These are phyloP conservation scores for Pythium sp. DNA, from an alignment of 352 stramenopile species.

Conservation along the genomic window DNA sequence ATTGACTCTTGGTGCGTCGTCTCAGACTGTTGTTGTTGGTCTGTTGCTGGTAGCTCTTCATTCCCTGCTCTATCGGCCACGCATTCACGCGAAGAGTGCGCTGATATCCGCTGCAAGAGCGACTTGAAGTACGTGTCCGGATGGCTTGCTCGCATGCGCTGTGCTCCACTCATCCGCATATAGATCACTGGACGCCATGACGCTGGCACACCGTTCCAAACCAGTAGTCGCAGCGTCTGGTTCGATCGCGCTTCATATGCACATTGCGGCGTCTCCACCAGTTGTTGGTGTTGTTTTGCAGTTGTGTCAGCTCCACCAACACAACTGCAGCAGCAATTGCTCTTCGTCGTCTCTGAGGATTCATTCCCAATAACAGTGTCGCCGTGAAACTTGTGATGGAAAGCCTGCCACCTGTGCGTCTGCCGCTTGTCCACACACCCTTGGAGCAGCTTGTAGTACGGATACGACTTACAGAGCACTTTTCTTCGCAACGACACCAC, in stretches of 20 bases:
- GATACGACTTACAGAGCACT: slow-evolving; percentile 26
- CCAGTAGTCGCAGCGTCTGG: slow-evolving; percentile 24
- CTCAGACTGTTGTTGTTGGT: slow-evolving; percentile 3
- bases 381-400: slow-evolving; percentile 9
- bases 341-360: background rate
- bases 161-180: slow-evolving; percentile 41
- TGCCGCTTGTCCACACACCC: slow-evolving; percentile 41
- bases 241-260: slow-evolving; percentile 10
- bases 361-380: background rate
- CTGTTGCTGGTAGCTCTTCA: background rate
- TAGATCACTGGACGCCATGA: slow-evolving; percentile 41
- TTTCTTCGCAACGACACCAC: slow-evolving; percentile 14
- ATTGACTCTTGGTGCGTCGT: background rate
- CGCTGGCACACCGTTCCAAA: slow-evolving; percentile 54
- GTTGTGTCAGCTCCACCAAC: background rate
- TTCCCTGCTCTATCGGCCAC: background rate
- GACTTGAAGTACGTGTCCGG: slow-evolving; percentile 33
- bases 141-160: slow-evolving; percentile 18
- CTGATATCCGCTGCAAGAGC: slow-evolving; percentile 19
- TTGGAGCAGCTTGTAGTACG: slow-evolving; percentile 49
- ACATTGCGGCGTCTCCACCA: background rate
- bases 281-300: background rate
- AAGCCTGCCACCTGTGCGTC: slow-evolving; percentile 28
- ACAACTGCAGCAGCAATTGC: background rate
- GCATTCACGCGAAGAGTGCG: background rate